Base-by-base conservation (phyloP, 257 asterid species). In the Euphrasia confusa region DNA sequence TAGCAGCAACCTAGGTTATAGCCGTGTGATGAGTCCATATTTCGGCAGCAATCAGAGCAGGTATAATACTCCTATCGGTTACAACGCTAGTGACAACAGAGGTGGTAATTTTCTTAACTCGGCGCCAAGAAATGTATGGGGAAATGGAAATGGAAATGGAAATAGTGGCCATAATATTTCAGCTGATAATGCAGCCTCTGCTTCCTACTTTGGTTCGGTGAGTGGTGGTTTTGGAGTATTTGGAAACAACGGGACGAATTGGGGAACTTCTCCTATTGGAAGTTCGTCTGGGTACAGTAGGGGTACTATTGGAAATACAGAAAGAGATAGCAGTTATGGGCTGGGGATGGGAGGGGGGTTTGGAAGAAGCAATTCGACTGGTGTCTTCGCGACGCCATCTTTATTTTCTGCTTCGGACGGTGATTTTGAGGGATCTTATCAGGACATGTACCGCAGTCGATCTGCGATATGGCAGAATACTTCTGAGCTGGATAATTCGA, bases 61-160 rank as follows among this genome's bases (percentile, higher is more conserved):
- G 71, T 84, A 82, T 48, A 79, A 57, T 54, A 76, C 85, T 27
- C 89, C 96, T 44, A 84, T 84, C 60, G 94, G 96, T 40, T 84
- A 79, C 47, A 78, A 78, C 57, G 64, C 78, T 49, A 76, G 74
- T 77, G 71, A 71, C 64, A 81, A 58, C 71, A 67, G 87, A 62
- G 85, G 87, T 11, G 91, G 81, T 53, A 72, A 91, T 8, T 78
- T 77, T 63, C 68, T 76, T 10, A 75, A 77, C 71, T 69, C 87
- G 10, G 61, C 89, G 10, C 47, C 89, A 1, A 74, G 85, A 81
- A 85, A 69, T 68, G 73, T 80, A 37, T 79, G 96, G 94, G 94
- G 91, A 64, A 88, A 77, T 45, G 53, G 45, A 7, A 40, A 40
- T 7, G 48, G 48, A 30, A 30, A 30, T 30, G 24, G 24, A 21